Conservation (phyloP, 371 early-diverging fungal species). For the Mucor mucedo region DNA sequence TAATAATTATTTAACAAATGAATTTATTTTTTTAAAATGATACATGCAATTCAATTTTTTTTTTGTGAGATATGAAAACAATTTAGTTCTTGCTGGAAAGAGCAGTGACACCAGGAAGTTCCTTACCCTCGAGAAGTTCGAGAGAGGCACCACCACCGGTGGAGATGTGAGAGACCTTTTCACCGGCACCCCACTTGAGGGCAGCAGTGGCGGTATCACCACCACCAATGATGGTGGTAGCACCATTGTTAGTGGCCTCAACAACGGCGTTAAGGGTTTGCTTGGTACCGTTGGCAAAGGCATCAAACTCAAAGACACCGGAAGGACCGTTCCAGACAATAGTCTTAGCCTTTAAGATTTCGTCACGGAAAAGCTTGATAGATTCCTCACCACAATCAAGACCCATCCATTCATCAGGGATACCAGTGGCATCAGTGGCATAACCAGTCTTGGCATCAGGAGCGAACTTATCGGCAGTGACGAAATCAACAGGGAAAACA, state of each 20-base stretch:
- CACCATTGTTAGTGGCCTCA: constrained; percentile 80
- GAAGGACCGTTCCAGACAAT: constrained; percentile 99
- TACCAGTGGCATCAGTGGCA: constrained; percentile 89
- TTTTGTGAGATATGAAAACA: constrained; percentile 8
- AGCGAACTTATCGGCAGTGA: constrained; percentile 87
- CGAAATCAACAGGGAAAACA: constrained; percentile 90
- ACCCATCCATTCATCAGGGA: constrained; percentile 90
- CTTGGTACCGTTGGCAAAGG: constrained; percentile 92
- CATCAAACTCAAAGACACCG: constrained; percentile 98
- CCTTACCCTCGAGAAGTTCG: constrained; percentile 94
- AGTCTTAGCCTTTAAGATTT: constrained; percentile 82
- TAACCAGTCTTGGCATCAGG: constrained; percentile 80
- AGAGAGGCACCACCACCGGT: constrained; percentile 99
- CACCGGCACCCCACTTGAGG: constrained; percentile 84
- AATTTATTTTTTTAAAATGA: constrained; percentile 21
- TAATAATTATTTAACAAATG: constrained; percentile 19
- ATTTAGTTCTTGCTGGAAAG: constrained; percentile 67
- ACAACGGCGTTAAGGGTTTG: constrained; percentile 84
- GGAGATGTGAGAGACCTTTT: constrained; percentile 92
- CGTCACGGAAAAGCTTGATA: constrained; percentile 72
- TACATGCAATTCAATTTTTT: constrained; percentile 22
- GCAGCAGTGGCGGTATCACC: constrained; percentile 99
- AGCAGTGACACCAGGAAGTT: constrained; percentile 90
- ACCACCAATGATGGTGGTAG: constrained; percentile 79
- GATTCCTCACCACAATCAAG: constrained; percentile 94